Evolutionary conservation across 305 asterid genomes (phyloP).

Genomic region (Solanum hybrid): DNA sequence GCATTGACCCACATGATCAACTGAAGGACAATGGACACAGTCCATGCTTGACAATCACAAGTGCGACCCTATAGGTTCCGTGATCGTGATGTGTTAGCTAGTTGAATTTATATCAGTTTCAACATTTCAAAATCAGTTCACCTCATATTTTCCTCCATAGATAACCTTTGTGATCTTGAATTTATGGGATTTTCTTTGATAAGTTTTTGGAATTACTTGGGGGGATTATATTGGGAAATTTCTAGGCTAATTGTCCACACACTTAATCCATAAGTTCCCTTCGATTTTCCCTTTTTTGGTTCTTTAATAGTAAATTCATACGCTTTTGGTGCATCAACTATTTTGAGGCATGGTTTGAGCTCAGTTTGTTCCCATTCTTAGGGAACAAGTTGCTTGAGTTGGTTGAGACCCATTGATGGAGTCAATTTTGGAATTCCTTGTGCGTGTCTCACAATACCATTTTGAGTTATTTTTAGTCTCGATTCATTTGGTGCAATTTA

Average conservation of each 20-base stretch:
- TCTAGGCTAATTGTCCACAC: neutral
- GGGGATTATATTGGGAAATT: neutral
- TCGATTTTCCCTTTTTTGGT: neutral
- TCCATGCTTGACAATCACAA: neutral
- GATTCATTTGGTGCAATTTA: neutral
- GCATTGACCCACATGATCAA: neutral
- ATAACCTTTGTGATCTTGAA: neutral
- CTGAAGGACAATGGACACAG: neutral
- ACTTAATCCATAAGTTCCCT: neutral
- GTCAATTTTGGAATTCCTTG: neutral
- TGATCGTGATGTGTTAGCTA: neutral
- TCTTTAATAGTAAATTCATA: neutral
- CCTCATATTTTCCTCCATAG: neutral
- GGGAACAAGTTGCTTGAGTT: neutral
- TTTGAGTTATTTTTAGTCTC: neutral
- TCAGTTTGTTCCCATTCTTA: neutral
- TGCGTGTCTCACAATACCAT: neutral
- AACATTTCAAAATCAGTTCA: neutral
- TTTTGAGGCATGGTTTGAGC: neutral
- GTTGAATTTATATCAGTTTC: neutral
- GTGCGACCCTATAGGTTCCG: neutral
- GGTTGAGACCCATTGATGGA: neutral
- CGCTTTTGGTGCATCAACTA: neutral
- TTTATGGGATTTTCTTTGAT: neutral
- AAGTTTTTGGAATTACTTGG: neutral